phyloP scores from a whole-genome alignment of 108 stramenopile species.

The Nannochloropsis granulata region DNA sequence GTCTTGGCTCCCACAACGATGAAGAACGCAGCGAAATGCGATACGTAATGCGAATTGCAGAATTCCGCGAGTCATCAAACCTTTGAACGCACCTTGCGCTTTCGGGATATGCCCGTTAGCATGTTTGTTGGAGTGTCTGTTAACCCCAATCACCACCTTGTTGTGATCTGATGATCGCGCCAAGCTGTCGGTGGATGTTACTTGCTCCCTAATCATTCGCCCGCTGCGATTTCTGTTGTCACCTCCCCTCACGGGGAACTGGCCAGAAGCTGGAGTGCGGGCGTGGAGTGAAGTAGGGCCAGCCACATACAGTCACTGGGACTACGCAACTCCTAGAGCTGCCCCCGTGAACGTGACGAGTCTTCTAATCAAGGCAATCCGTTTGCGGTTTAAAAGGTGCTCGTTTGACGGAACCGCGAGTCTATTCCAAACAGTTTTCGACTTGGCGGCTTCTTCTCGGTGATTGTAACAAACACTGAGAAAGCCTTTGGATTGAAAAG shows the following conservation, averaged over 20 bases:
- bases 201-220: not conserved
- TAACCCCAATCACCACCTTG: conserved; percentile 40
- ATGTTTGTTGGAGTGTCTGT: conserved; percentile 76
- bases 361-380: not conserved
- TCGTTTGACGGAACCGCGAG: not conserved
- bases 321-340: not conserved
- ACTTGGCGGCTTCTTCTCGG: not conserved
- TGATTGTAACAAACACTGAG: no score
- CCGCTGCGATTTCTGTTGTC: not conserved
- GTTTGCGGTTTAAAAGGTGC: not conserved
- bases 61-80: conserved; percentile 82
- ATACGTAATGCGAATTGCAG: conserved; percentile 93
- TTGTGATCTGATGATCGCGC: not conserved
- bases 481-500: no score
- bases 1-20: conserved; percentile 94
- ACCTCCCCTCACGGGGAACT: not conserved
- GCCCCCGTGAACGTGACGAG: not conserved
- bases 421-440: not conserved
- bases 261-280: not conserved
- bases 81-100: conserved; percentile 93
- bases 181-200: not conserved
- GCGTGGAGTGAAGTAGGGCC: not conserved
- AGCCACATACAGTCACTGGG: not conserved
- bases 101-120: conserved; percentile 61
- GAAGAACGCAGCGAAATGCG: conserved; percentile 98